Conservation (phyloP, 1,139 yeast species). For the Protomyces gravidus region DNA sequence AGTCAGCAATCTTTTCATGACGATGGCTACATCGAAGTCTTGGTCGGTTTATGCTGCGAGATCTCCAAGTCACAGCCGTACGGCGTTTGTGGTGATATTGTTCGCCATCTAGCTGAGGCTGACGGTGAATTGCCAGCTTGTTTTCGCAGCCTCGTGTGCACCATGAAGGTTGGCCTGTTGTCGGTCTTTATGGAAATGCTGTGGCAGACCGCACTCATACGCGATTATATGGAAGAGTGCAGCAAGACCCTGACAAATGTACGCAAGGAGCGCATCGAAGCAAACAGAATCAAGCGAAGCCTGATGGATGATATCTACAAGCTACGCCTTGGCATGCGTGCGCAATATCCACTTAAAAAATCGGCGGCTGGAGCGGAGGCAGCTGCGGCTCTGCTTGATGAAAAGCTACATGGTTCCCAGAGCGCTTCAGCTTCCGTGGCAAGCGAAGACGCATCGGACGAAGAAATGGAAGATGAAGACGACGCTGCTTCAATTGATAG, state of each 20-base stretch:
- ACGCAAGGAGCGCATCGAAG: conserved; percentile 66
- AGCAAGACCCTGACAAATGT: conserved; percentile 60
- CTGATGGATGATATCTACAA: conserved; percentile 29
- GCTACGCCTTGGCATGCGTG: conserved; percentile 14
- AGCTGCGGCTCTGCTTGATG: not conserved
- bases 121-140: conserved; percentile 47
- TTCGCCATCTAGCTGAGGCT: conserved; percentile 52
- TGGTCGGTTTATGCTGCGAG: conserved; percentile 61
- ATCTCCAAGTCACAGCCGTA: conserved; percentile 40
- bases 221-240: conserved; percentile 64
- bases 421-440: not conserved
- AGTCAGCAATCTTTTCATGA: conserved; percentile 70
- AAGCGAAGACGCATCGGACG: conserved; percentile 18
- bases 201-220: conserved; percentile 55
- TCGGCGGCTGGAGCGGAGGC: conserved; percentile 10
- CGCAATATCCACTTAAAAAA: conserved; percentile 12
- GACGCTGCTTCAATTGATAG: conserved; percentile 13
- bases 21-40: conserved; percentile 78
- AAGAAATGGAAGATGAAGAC: conserved; percentile 1
- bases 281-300: conserved; percentile 56
- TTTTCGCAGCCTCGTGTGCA: conserved; percentile 51
- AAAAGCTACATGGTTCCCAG: conserved; percentile 35
- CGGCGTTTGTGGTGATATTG: conserved; percentile 46
- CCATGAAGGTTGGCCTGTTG: conserved; percentile 52
- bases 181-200: conserved; percentile 56